Evolutionary conservation across 2,329 filamentous ascomycete species (phyloP).

Genomic region (Fusarium anthophilum): DNA sequence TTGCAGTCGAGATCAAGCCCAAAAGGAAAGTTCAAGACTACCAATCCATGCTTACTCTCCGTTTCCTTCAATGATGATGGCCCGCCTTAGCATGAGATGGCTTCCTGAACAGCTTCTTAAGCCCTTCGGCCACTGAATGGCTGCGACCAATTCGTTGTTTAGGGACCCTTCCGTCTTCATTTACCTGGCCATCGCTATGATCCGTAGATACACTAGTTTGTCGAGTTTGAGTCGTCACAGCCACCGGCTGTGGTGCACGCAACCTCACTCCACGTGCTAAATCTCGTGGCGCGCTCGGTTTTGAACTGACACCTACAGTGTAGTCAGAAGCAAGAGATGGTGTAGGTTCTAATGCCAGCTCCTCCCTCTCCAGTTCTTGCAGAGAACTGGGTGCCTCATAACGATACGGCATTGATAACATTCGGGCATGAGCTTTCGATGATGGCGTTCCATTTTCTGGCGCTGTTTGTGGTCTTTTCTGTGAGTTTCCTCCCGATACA

Average conservation of each 20-base stretch:
- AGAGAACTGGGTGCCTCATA: constrained; percentile 6
- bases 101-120: constrained; percentile 53
- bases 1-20: not conserved
- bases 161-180: constrained; percentile 3
- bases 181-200: not conserved
- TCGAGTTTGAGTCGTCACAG: not conserved
- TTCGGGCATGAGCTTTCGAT: not conserved
- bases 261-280: not conserved
- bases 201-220: constrained; percentile 13
- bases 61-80: not conserved
- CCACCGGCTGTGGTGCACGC: constrained; percentile 12
- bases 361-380: constrained; percentile 5
- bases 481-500: not conserved
- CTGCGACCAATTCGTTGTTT: constrained; percentile 40
- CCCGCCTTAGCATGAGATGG: constrained; percentile 27
- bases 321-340: constrained; percentile 15
- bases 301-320: not conserved
- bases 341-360: constrained; percentile 9
- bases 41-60: not conserved
- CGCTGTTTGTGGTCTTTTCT: constrained; percentile 11
- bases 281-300: not conserved
- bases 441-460: constrained; percentile 2
- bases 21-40: not conserved
- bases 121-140: constrained; percentile 49
- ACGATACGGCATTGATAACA: constrained; percentile 9